Evolutionary conservation across 768 basidiomycete species (phyloP), one percentile per base, ranked within the genome.

Genomic region (Cyclocybe cylindracea): DNA sequence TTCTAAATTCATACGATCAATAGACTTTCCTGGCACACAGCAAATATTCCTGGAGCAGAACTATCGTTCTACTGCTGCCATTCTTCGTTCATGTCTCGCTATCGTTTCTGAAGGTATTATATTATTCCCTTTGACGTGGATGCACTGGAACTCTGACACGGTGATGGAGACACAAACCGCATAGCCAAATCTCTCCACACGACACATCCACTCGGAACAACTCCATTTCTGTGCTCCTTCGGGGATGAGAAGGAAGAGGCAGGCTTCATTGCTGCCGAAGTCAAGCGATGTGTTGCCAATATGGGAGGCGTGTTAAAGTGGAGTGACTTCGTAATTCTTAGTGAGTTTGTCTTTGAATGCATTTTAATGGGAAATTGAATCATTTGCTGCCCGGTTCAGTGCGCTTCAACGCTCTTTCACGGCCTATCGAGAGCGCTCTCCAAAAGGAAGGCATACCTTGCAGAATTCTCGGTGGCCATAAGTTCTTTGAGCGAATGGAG

Each of bases 401-500:
- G 37, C 81, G 93, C 29, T 91, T 84, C 60, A 93, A 89, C 64
- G 86, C 91, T 0, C 71, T 92, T 4, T 92, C 90, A 1, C 79
- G 91, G 32, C 73, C 75, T 0, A 78, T 94, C 33, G 94, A 94
- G 69, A 78, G 76, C 10, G 84, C 86, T 0, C 68, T 96, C 18
- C 90, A 91, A 62, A 85, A 80, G 55, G 82, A 86, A 55, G 81
- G 84, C n/a, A 89, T 96, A 36, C 91, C 91, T 1, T 83, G 79
- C 58, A 72, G 82, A 51, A 79, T 94, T 44, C 76, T 94, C 2
- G 86, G 83, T 16, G 91, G 91, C 0, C 87, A 89, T 61, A 89
- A 86, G 62, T 94, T 94, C 76, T 94, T 94, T 59, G 90, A 94
- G 56, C 83, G 91, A 13, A 64, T 83, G 61, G 92, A 94, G 76